phyloP scores from a whole-genome alignment of 2,329 filamentous ascomycete genomes.

The Penicillium paneum region DNA sequence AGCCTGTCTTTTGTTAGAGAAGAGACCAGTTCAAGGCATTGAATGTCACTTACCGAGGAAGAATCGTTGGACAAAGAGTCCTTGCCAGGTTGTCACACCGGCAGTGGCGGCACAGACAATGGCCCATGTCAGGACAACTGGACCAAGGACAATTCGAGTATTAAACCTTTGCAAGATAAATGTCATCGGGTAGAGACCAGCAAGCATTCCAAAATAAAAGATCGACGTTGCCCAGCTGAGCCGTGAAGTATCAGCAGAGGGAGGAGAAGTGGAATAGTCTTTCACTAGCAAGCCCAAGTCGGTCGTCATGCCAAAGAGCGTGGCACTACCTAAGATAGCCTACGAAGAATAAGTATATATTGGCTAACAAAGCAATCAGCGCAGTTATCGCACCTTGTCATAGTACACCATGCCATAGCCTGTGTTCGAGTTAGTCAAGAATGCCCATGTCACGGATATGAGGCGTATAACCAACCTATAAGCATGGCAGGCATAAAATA shows the following conservation, averaged over 20 bases:
- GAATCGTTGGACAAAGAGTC: slow-evolving; percentile 63
- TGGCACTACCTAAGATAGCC: slow-evolving; percentile 70
- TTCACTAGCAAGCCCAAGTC: slow-evolving; percentile 61
- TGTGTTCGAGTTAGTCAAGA: slow-evolving; percentile 8
- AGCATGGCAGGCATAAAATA: slow-evolving; percentile 68
- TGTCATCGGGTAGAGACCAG: slow-evolving; percentile 70
- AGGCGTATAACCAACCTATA: slow-evolving; percentile 39
- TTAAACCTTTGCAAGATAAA: slow-evolving; percentile 67
- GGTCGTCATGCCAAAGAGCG: slow-evolving; percentile 71
- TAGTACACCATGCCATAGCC: slow-evolving; percentile 66
- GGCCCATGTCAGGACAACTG: slow-evolving; percentile 58
- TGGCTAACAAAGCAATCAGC: not conserved
- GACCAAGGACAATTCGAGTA: slow-evolving; percentile 62
- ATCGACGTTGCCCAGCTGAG: slow-evolving; percentile 74
- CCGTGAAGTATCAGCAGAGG: slow-evolving; percentile 62
- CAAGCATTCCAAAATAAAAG: slow-evolving; percentile 78
- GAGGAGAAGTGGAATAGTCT: slow-evolving; percentile 50
- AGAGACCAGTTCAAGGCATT: fast-evolving
- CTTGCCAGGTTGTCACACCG: slow-evolving; percentile 60
- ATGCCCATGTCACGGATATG: not conserved
- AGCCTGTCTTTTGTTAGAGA: slow-evolving; percentile 29
- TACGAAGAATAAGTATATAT: slow-evolving; percentile 25
- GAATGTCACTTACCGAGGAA: slow-evolving; percentile 44
- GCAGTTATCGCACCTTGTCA: slow-evolving; percentile 53
- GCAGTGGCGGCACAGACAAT: slow-evolving; percentile 66